Evolutionary conservation across 2,329 filamentous ascomycete species (phyloP).

Genomic region (Xylariaceae sp.): DNA sequence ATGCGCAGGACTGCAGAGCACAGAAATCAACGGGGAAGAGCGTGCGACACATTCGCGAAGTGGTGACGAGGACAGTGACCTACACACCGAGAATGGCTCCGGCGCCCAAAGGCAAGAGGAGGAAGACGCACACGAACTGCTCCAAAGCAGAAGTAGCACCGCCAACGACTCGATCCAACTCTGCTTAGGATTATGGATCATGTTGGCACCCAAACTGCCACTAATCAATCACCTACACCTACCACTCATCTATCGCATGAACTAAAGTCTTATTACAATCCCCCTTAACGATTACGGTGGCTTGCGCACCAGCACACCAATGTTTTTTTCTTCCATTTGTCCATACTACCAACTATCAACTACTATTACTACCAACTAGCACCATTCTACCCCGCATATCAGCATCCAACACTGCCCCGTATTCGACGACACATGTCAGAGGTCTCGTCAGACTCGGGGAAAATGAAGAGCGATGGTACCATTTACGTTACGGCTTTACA

Average conservation of each 20-base stretch:
- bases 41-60: constrained; percentile 73
- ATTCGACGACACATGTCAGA: not conserved
- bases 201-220: not conserved
- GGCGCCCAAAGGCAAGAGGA: constrained; percentile 84
- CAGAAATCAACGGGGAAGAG: constrained; percentile 56
- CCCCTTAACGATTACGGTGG: constrained; percentile 1
- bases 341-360: constrained; percentile 8
- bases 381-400: constrained; percentile 1
- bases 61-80: constrained; percentile 90
- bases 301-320: constrained; percentile 2
- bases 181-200: constrained; percentile 16
- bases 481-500: constrained; percentile 2
- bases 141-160: constrained; percentile 19
- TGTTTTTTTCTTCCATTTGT: constrained; percentile 22
- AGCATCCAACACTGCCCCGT: not conserved
- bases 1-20: constrained; percentile 52
- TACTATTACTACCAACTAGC: not conserved
- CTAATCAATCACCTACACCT: constrained; percentile 1
- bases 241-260: constrained; percentile 9
- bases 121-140: constrained; percentile 50
- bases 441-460: not conserved
- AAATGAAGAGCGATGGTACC: constrained; percentile 1
- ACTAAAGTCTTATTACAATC: constrained; percentile 17
- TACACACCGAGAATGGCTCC: constrained; percentile 85
- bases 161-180: constrained; percentile 18